Evolutionary conservation across 2,329 filamentous ascomycete species (phyloP).

Genomic region (Diaporthe helianthi): DNA sequence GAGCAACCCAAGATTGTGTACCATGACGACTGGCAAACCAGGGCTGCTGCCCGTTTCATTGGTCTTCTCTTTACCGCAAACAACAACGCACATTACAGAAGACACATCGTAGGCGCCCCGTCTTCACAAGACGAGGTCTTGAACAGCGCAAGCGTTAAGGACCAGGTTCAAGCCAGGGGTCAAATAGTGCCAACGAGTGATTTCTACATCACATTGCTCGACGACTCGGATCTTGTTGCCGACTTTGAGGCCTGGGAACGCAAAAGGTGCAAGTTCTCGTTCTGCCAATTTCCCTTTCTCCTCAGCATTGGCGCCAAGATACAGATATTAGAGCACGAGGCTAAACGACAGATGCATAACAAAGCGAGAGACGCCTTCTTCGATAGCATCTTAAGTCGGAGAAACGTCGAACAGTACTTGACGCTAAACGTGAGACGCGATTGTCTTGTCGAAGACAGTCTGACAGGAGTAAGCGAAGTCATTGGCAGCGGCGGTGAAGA

Average conservation of each 20-base stretch:
- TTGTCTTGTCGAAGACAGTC: conserved; percentile 86
- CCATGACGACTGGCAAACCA: conserved; percentile 88
- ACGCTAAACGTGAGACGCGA: conserved; percentile 80
- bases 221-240: conserved; percentile 82
- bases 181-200: conserved; percentile 80
- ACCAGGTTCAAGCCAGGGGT: conserved; percentile 57
- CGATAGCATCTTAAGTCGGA: conserved; percentile 80
- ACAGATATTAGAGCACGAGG: conserved; percentile 86
- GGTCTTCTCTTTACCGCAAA: conserved; percentile 85
- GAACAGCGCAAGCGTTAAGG: conserved; percentile 46
- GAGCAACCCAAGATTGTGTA: conserved; percentile 68
- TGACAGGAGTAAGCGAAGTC: conserved; percentile 84
- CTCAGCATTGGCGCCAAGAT: conserved; percentile 94
- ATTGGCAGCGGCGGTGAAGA: conserved; percentile 83
- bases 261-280: conserved; percentile 76
- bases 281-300: conserved; percentile 92
- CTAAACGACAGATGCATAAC: conserved; percentile 85
- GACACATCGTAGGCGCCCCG: conserved; percentile 38
- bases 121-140: conserved; percentile 39
- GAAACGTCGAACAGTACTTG: conserved; percentile 78
- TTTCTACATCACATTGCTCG: conserved; percentile 87
- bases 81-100: conserved; percentile 55
- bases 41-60: conserved; percentile 80
- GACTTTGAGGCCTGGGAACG: conserved; percentile 92
- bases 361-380: conserved; percentile 92